Conservation (phyloP, 768 basidiomycete species). For the Boletus subparvulus region DNA sequence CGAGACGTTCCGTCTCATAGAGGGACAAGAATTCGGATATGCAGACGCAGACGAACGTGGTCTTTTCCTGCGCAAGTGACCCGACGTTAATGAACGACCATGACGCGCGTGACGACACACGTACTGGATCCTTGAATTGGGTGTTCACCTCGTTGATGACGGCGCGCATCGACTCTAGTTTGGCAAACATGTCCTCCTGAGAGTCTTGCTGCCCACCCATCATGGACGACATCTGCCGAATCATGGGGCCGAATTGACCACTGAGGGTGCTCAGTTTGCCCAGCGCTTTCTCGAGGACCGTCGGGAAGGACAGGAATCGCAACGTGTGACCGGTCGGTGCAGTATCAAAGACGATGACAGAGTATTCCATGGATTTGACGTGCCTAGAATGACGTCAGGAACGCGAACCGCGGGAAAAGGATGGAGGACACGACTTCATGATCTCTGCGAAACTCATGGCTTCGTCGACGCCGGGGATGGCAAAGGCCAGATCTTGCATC, state of each 20-base stretch:
- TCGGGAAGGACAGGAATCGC: conserved; percentile 98
- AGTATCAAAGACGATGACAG: conserved; percentile 99
- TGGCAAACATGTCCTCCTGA: conserved; percentile 98
- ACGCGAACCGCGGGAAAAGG: no score
- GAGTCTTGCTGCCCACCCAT: conserved; percentile 90
- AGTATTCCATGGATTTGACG: conserved; percentile 99
- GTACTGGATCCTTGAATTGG: conserved; percentile 97
- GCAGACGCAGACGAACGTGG: conserved; percentile 97
- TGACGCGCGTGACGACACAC: conserved; percentile 27
- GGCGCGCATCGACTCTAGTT: conserved; percentile 94
- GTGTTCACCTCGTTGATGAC: conserved; percentile 98
- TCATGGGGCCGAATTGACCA: conserved; percentile 95
- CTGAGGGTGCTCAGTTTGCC: conserved; percentile 93
- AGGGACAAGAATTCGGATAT: conserved; percentile 98
- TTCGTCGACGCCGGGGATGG: conserved; percentile 98
- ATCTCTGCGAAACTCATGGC: conserved; percentile 99
- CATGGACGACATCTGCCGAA: conserved; percentile 93
- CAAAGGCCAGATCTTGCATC: conserved; percentile 99
- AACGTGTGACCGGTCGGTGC: conserved; percentile 98
- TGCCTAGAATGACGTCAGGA: conserved; percentile 54
- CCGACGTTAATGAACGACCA: neutral
- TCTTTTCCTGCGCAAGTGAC: conserved; percentile 72
- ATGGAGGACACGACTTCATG: conserved; percentile 73
- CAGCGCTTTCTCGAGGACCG: conserved; percentile 94
- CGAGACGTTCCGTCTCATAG: conserved; percentile 97